Conservation (phyloP, 2,329 filamentous ascomycete species). For the Davidsoniella virescens region DNA sequence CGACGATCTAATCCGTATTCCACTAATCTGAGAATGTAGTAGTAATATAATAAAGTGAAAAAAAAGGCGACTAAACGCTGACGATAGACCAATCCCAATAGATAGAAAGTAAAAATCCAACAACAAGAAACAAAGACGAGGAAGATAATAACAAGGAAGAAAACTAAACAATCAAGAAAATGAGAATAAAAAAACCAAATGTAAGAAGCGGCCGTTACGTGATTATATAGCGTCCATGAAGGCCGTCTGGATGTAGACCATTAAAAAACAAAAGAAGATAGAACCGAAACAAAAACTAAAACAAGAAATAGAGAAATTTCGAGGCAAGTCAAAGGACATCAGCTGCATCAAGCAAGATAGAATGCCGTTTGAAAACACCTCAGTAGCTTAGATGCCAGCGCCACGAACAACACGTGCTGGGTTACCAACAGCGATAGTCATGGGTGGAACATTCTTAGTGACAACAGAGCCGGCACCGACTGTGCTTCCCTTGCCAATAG, state of each 20-base stretch:
- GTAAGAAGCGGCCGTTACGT: background rate
- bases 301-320: background rate
- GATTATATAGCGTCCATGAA: background rate
- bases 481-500: constrained; percentile 61
- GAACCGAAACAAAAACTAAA: background rate
- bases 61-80: too few species aligned
- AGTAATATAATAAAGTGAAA: too few species aligned
- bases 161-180: background rate
- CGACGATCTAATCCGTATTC: background rate
- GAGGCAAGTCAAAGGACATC: background rate
- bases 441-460: constrained; percentile 57
- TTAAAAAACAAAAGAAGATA: constrained; percentile 2
- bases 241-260: background rate
- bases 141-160: background rate
- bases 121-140: background rate
- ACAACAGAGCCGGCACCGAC: constrained; percentile 76
- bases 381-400: background rate
- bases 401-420: constrained; percentile 42
- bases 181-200: background rate
- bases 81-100: too few species aligned
- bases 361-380: background rate
- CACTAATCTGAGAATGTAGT: too few species aligned
- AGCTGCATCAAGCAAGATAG: too few species aligned
- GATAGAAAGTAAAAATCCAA: too few species aligned
- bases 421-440: constrained; percentile 54